Base-by-base conservation (phyloP, 495 filamentous ascomycete genomes). In the Podospora didyma region DNA sequence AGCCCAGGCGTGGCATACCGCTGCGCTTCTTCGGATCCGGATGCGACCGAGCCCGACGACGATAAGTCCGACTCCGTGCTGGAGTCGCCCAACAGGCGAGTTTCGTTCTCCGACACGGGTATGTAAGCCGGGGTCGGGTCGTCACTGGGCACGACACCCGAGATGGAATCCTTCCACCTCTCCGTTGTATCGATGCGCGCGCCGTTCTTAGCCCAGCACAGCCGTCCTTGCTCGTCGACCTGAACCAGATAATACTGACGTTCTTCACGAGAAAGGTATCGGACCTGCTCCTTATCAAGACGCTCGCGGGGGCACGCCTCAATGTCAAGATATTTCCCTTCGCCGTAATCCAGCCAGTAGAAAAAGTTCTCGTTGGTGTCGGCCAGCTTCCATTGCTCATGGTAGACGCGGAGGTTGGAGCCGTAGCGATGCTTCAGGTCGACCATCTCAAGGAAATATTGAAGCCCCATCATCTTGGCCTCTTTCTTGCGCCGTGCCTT, bases 371-470 rank as follows among this genome's bases (percentile, higher is more conserved):
- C 85, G 7, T 81, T 81, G 0, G 89, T 92, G 11, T 87, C 76
- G 2, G 81, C 74, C 53, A 79, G 80, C 68, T 91, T 89, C 92
- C 92, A 97, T 54, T 86, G 82, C 37, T 79, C 77, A 66, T 97
- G 92, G 62, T 97, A 97, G 12, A 81, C 78, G n/a, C 87, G 79
- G 34, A 96, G 72, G 61, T 96, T 94, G 26, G 81, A 82, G 1
- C 92, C 92, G 67, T 96, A 92, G 2, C 92, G 83, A 63, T 97
- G 92, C 69, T 95, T 92, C 6, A 81, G 69, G 64, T 96, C 92
- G 16, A 96, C 89, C 88, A 97, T 93, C 66, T 97, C 92, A 3
- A 97, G 75, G 59, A 95, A 96, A 66, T 96, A 97, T 58, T 87
- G 86, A 31, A 96, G 69, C 49, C 89, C 91, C 89, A 97, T 93